A percentile compares a stretch with the other conserved stretches of the same genome.
Evolutionary conservation across 768 basidiomycete species (phyloP).

Genomic region (Suillus discolor): DNA sequence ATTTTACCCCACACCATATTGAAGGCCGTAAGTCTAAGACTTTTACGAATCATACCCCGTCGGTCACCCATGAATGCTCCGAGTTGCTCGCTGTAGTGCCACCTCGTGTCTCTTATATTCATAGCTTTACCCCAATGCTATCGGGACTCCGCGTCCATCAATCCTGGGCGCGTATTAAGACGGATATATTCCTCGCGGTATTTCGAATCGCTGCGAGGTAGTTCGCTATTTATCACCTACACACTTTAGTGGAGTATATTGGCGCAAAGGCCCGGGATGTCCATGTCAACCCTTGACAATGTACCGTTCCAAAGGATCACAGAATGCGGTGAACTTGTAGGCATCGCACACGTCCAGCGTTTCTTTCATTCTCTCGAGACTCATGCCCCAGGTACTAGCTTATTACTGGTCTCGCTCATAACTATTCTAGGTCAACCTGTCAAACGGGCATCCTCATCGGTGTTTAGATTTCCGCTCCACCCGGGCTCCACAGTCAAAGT

Average conservation of each 20-base stretch:
- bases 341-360: not conserved
- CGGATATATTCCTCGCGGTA: no score
- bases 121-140: not conserved
- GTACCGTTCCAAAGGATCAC: not conserved
- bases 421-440: not conserved
- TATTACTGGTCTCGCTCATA: not conserved
- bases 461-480: not conserved
- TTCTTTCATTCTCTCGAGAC: not conserved
- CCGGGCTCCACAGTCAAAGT: not conserved
- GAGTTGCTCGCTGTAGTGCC: not conserved
- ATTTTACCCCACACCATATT: not conserved
- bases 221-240: not conserved
- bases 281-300: not conserved
- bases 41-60: not conserved
- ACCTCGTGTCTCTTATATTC: slow-evolving; percentile 3
- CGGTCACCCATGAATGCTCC: not conserved
- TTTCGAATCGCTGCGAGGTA: not conserved
- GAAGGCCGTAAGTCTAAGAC: not conserved
- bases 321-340: not conserved
- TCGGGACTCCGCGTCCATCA: not conserved
- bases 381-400: not conserved
- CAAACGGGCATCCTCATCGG: not conserved
- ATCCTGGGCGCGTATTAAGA: not conserved
- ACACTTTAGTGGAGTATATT: not conserved
- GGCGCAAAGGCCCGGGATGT: not conserved